Conservation (phyloP, 192 early-diverging fungal genomes). For the Mortierella alpina region DNA sequence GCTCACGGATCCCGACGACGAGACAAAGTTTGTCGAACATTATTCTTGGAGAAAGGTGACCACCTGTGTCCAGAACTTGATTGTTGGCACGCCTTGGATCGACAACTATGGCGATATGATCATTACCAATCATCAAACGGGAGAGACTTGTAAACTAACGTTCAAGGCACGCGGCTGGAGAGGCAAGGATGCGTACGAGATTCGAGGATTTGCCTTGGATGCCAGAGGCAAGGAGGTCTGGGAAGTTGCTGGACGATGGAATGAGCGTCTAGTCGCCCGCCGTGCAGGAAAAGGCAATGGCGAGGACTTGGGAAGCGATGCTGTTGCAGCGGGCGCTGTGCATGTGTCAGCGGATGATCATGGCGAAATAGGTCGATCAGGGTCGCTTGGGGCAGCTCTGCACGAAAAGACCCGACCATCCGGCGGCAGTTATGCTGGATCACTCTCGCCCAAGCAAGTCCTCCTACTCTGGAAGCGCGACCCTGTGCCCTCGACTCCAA, state of each 20-base stretch:
- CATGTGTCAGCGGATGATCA: conserved; percentile 30
- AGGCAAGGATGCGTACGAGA: conserved; percentile 73
- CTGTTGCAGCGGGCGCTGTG: conserved; percentile 46
- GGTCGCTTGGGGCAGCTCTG: not conserved
- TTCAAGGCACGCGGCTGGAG: conserved; percentile 84
- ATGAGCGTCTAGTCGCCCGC: conserved; percentile 71
- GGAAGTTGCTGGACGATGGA: conserved; percentile 78
- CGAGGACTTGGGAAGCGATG: conserved; percentile 60
- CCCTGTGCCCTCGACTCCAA: conserved; percentile 58
- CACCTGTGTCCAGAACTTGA: conserved; percentile 87
- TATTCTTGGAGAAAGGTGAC: conserved; percentile 91
- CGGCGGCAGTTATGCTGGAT: conserved; percentile 34
- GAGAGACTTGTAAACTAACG: conserved; percentile 78
- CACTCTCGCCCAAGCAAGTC: conserved; percentile 53
- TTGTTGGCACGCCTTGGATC: conserved; percentile 86
- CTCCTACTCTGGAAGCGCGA: conserved; percentile 74
- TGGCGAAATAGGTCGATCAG: conserved; percentile 21
- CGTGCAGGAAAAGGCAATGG: conserved; percentile 34
- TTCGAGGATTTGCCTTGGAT: conserved; percentile 66
- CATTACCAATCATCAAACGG: conserved; percentile 85
- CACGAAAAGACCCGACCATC: conserved; percentile 12
- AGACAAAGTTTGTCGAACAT: conserved; percentile 75
- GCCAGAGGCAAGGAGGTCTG: conserved; percentile 61
- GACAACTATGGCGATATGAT: conserved; percentile 89
- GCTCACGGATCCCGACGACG: conserved; percentile 57